These are phyloP conservation scores for Boletus subparvulus DNA, from an alignment of 768 basidiomycete genomes.

Conservation along the genomic window DNA sequence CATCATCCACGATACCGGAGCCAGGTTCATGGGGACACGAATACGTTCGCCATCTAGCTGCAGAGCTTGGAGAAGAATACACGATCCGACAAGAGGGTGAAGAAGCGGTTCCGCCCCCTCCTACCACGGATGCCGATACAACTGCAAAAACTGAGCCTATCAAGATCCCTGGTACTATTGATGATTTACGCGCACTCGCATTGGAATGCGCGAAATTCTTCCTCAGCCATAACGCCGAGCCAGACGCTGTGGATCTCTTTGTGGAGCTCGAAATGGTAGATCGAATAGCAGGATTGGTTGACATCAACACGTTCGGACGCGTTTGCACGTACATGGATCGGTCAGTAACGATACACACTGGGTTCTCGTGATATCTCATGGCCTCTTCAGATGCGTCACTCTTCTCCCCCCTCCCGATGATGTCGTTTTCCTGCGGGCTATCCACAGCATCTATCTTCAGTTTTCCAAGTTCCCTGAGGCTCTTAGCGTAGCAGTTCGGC, in stretches of 20 bases:
- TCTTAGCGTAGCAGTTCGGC: constrained; percentile 77
- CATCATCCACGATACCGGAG: constrained; percentile 69
- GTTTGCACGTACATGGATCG: constrained; percentile 97
- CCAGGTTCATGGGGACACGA: constrained; percentile 99
- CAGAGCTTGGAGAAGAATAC: constrained; percentile 95
- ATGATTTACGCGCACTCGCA: constrained; percentile 75
- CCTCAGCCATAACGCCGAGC: constrained; percentile 92
- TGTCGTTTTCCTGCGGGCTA: constrained; percentile 80
- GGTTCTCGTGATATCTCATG: constrained; percentile 1
- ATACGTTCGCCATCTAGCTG: constrained; percentile 94
- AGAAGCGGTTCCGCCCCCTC: constrained; percentile 24
- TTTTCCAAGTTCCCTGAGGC: constrained; percentile 91
- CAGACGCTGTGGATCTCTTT: constrained; percentile 94
- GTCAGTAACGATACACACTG: constrained; percentile 40
- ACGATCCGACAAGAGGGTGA: constrained; percentile 61
- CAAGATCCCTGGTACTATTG: constrained; percentile 51
- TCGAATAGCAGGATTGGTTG: constrained; percentile 73
- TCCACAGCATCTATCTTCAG: constrained; percentile 85
- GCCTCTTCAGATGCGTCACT: constrained; percentile 66
- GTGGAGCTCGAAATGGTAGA: constrained; percentile 91
- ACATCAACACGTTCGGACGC: constrained; percentile 82
- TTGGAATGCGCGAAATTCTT: constrained; percentile 88
- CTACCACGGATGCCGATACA: constrained; percentile 31
- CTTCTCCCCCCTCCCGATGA: constrained; percentile 94
- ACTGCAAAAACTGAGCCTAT: constrained; percentile 34